Evolutionary conservation across 345 rosid genomes (phyloP).

Genomic region (Abelmoschus esculentus): DNA sequence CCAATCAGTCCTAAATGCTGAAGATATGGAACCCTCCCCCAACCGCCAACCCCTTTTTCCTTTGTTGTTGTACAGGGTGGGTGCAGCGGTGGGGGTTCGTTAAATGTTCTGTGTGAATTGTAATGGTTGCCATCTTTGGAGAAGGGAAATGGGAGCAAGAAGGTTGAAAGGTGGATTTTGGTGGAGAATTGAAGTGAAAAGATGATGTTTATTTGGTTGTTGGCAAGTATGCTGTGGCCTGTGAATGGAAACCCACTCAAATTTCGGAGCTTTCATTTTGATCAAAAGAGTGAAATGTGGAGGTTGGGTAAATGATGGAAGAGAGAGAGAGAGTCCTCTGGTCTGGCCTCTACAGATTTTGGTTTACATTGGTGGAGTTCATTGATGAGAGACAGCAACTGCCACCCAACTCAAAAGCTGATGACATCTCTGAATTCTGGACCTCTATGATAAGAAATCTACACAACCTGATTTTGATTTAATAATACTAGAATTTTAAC

Average conservation of each 20-base stretch:
- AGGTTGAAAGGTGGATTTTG: background rate
- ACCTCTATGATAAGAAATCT: too few species aligned
- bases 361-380: too few species aligned
- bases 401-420: background rate
- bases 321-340: background rate
- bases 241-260: background rate
- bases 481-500: too few species aligned
- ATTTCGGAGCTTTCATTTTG: background rate
- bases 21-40: background rate
- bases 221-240: too few species aligned
- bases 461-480: too few species aligned
- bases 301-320: background rate
- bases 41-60: too few species aligned
- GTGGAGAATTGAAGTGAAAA: slow-evolving; percentile 10
- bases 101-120: slow-evolving; percentile 1
- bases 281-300: background rate
- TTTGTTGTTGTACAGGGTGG: slow-evolving; percentile 18
- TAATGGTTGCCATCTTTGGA: slow-evolving; percentile 5
- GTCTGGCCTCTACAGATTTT: background rate
- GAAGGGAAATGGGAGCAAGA: background rate
- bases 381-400: background rate
- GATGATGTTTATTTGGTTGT: background rate
- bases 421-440: too few species aligned
- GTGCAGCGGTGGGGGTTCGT: background rate
- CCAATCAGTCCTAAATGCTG: slow-evolving; percentile 5